Evolutionary conservation across 2,329 filamentous ascomycete genomes (phyloP).

Genomic region (Lachnellula suecica): DNA sequence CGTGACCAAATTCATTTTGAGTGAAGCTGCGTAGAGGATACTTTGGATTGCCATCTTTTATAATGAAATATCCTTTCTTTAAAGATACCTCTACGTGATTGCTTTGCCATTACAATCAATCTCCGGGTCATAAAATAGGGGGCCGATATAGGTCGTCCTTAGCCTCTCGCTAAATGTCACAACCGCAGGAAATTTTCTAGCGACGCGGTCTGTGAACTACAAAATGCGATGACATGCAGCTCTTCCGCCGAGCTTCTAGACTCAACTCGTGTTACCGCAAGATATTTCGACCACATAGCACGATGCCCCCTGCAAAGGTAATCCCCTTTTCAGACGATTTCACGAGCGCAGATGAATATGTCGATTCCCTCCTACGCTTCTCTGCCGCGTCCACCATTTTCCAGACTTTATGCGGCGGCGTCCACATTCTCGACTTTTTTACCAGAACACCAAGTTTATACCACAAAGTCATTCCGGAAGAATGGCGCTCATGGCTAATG

Average conservation of each 20-base stretch:
- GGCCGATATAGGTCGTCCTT: background rate
- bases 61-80: too few species aligned
- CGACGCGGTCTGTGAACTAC: background rate
- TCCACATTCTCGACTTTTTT: slow-evolving; percentile 96
- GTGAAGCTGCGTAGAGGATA: too few species aligned
- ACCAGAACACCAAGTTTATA: slow-evolving; percentile 84
- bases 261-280: background rate
- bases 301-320: slow-evolving; percentile 28
- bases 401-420: slow-evolving; percentile 89
- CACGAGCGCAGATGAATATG: slow-evolving; percentile 70
- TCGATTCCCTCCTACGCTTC: slow-evolving; percentile 76
- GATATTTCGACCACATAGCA: background rate
- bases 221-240: slow-evolving; percentile 3
- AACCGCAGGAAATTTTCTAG: background rate
- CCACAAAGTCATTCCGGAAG: slow-evolving; percentile 68
- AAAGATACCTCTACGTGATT: too few species aligned
- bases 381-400: slow-evolving; percentile 73
- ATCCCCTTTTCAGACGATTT: slow-evolving; percentile 46
- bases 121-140: background rate
- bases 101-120: background rate
- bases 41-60: too few species aligned
- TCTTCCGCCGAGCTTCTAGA: background rate
- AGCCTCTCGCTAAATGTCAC: background rate
- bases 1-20: too few species aligned
- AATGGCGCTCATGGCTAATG: slow-evolving; percentile 81